Conservation (phyloP, 805 yeast species). For the Starmera dryadoides region DNA sequence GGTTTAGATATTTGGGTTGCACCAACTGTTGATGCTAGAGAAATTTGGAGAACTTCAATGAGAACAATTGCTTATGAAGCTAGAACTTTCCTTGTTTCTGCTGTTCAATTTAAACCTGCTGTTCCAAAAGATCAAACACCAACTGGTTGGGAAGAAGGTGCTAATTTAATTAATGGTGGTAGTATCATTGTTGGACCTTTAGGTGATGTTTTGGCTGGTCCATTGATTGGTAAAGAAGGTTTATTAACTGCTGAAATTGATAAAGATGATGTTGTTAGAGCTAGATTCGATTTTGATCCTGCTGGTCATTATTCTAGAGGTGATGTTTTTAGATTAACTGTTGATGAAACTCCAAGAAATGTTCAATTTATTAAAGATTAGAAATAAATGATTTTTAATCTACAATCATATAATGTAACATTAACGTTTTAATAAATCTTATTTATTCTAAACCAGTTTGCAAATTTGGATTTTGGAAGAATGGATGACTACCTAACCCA, state of each 20-base stretch:
- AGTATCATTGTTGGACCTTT: conserved; percentile 32
- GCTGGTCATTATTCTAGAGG: conserved; percentile 37
- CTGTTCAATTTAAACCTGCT: conserved; percentile 32
- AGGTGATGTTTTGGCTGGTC: conserved; percentile 38
- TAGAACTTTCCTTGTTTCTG: conserved; percentile 30
- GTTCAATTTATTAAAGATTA: conserved; percentile 7
- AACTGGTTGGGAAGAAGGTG: conserved; percentile 24
- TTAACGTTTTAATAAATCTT: too few relatives aligned
- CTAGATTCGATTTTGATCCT: conserved; percentile 35
- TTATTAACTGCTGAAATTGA: conserved; percentile 33
- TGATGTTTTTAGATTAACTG: conserved; percentile 35
- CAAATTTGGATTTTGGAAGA: too few relatives aligned
- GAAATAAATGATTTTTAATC: too few relatives aligned
- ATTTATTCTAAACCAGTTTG: too few relatives aligned
- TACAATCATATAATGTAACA: too few relatives aligned
- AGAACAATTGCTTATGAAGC: conserved; percentile 36
- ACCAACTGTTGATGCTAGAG: conserved; percentile 38
- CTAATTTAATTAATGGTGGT: conserved; percentile 33
- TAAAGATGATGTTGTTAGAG: conserved; percentile 26
- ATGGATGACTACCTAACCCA: too few relatives aligned
- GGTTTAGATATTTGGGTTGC: conserved; percentile 36
- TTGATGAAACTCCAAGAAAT: conserved; percentile 27
- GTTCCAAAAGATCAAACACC: conserved; percentile 20
- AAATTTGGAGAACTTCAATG: conserved; percentile 36
- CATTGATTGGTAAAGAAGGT: conserved; percentile 33